Base-by-base conservation (phyloP, 2,329 filamentous ascomycete genomes). In the Neocatenulostroma microsporum region DNA sequence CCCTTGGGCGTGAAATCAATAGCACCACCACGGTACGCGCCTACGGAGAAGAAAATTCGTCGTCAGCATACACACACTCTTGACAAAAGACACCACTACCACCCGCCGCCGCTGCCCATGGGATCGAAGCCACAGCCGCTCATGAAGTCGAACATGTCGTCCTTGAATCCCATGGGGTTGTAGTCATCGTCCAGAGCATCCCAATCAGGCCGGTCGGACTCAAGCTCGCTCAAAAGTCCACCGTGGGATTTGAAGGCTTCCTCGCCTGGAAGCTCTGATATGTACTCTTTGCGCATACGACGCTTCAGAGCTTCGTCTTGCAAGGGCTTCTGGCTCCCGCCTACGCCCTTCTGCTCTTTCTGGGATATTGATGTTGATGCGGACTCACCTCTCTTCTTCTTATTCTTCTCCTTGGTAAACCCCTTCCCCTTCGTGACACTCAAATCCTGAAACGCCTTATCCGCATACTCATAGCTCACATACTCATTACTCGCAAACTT, bases 371-470 rank as follows among this genome's bases (percentile, higher is more conserved):
- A n/a, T n/a, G n/a, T n/a, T n/a, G n/a, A n/a, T n/a, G n/a, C n/a
- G n/a, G 30, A 30, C 48, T 48, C 40, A 55, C 56, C 57, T 47
- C 55, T 41, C 58, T 69, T 68, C 56, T 67, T 65, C 60, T 98
- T 98, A 68, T 98, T 98, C 79, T 98, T 98, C 70, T 96, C 91
- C 72, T 98, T 98, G 42, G 89, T 96, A 66, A 98, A 98, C 3
- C 86, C 87, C 68, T 95, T 96, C 54, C 91, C 91, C 60, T 82
- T 85, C 21, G 89, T 96, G 25, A 94, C 76, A 32, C 87, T 84
- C 45, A 98, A 68, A 58, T 95, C 88, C 49, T 86, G 76, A 57
- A 88, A 84, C 7, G 93, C 93, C 50, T 79, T 79, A 52, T 91
- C 82, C 17, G 88, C 89, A 64, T 96, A 98, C 46, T 83, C 80